Evolutionary conservation across 2,329 filamentous ascomycete species (phyloP).

Genomic region (Fusarium newnesense): DNA sequence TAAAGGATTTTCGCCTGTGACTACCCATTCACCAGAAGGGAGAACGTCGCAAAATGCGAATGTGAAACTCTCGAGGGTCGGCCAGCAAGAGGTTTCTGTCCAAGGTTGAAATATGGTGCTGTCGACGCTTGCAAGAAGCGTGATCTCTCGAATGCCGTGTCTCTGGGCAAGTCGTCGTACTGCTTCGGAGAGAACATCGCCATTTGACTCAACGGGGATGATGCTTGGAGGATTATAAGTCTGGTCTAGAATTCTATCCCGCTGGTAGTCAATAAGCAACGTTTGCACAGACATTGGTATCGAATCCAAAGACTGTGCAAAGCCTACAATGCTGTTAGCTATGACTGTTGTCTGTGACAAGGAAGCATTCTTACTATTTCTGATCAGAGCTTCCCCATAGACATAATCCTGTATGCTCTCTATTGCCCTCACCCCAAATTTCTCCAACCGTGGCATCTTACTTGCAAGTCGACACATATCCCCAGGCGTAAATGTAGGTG

Average conservation of each 20-base stretch:
- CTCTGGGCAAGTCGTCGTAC: neutral
- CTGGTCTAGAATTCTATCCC: neutral
- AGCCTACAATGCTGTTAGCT: neutral
- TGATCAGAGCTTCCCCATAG: neutral
- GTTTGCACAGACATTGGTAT: neutral
- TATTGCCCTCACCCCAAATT: neutral
- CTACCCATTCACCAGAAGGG: neutral
- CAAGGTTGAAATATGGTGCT: neutral
- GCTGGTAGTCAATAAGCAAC: neutral
- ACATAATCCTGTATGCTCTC: neutral
- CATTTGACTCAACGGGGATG: neutral
- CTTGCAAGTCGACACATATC: neutral
- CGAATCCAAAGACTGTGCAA: neutral
- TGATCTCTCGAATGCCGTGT: neutral
- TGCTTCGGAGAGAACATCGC: rapidly evolving
- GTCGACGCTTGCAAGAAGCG: neutral
- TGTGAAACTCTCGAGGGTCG: neutral
- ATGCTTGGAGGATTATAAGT: neutral
- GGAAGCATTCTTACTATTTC: neutral
- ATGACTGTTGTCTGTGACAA: neutral
- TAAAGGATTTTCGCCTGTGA: too few species aligned
- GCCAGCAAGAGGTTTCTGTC: neutral
- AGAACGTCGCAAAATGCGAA: neutral
- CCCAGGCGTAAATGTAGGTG: neutral
- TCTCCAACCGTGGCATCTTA: neutral